Evolutionary conservation across 805 yeast species (phyloP), one percentile per base, ranked within the genome.

Genomic region (Saccharomycopsis schoenii): DNA sequence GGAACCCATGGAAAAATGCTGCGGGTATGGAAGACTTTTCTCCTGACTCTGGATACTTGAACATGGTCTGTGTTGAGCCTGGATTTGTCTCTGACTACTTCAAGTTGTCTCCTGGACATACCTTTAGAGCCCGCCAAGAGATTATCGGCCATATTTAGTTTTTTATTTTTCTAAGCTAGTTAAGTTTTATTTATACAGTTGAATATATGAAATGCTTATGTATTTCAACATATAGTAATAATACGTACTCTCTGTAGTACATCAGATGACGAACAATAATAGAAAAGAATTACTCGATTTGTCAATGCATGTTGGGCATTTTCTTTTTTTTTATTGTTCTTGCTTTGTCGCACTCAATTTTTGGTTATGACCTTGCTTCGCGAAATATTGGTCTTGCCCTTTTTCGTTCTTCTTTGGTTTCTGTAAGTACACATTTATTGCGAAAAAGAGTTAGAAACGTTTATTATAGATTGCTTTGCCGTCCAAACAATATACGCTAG

Each of bases 1-100:
- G 99, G 99, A 94, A 94, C 73, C 99, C 99, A 40, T 94, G 98
- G 99, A 77, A 82, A 65, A 80, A 86, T 60, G 89, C 87, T 71
- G 77, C 75, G 24, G 85, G 86, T 1, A 88, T 93, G 93, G 85
- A 77, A 50, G 99, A 94, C 74, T 94, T 93, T 69, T 81, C 78
- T 67, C 98, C 98, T 57, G 89, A 88, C 70, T 72, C 74, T 58
- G 98, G 97, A 4, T 94, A 78, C 76, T 79, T 83, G 66, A 78
- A 85, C 55, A 93, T 94, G 98, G 82, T 94, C 61, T 93, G 99
- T 75, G 81, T 94, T 61, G 99, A 93, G 73, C 96, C 97, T 2
- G 99, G 99, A 51, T 79, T 85, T 67, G 98, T 93, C 47, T 79
- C 82, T 62, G 83, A 85, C 56, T 86, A 88, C 69, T 76, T 81